A percentile compares a stretch with the other conserved stretches of the same genome.
Evolutionary conservation across 1,284 basidiomycete species (phyloP).

Genomic region (Volvariella volvacea): DNA sequence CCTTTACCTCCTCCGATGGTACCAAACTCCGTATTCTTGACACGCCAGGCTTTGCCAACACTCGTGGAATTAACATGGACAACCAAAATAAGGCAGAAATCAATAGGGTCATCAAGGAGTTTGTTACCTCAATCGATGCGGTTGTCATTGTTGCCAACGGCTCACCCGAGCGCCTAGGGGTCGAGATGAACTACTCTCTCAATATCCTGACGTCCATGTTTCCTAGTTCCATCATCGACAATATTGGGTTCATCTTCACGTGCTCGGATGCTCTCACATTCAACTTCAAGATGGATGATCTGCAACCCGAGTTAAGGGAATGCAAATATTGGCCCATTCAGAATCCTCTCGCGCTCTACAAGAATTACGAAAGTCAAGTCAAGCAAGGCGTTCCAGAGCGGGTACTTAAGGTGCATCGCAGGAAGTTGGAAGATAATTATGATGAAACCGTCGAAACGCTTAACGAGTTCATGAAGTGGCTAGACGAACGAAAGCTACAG

Average conservation of each 20-base stretch:
- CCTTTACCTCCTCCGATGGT: neutral
- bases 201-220: constrained; percentile 19
- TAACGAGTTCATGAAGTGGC: constrained; percentile 10
- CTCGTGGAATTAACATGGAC: constrained; percentile 10
- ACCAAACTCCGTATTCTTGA: constrained; percentile 6
- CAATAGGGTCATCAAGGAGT: constrained; percentile 3
- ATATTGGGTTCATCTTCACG: constrained; percentile 23
- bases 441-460: constrained; percentile 8
- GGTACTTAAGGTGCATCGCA: too few relatives aligned
- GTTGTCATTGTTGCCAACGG: constrained; percentile 22
- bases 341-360: constrained; percentile 2
- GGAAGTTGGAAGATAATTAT: constrained; percentile 4
- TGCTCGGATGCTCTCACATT: constrained; percentile 13
- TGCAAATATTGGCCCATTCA: neutral
- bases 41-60: constrained; percentile 13
- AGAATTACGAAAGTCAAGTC: neutral
- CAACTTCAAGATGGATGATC: constrained; percentile 17
- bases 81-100: constrained; percentile 10
- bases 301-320: constrained; percentile 3
- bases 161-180: constrained; percentile 15
- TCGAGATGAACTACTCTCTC: constrained; percentile 19
- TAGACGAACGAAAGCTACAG: constrained; percentile 11
- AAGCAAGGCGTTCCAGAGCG: neutral
- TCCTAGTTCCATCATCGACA: constrained; percentile 17
- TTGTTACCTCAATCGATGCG: constrained; percentile 1